phyloP scores from a whole-genome alignment of 2,329 filamentous ascomycete species.

The Fonsecaea pugnacius region DNA sequence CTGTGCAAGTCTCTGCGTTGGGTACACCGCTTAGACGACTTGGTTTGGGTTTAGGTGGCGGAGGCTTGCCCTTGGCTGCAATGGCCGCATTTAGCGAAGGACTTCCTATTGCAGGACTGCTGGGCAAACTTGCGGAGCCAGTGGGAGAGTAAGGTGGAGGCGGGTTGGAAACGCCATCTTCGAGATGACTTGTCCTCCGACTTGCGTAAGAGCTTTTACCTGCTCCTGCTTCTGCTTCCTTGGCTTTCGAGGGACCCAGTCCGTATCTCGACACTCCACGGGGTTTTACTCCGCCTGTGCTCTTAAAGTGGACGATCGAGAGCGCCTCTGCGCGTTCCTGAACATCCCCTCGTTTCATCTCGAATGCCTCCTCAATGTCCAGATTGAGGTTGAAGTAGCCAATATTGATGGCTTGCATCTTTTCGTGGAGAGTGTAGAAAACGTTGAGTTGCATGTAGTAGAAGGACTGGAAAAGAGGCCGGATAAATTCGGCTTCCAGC shows the following conservation, averaged over 20 bases:
- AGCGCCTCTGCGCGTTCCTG: conserved; percentile 85
- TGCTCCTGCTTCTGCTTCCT: conserved; percentile 42
- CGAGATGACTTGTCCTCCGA: conserved; percentile 27
- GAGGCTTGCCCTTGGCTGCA: conserved; percentile 63
- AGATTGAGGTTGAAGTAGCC: conserved; percentile 93
- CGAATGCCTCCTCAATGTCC: conserved; percentile 89
- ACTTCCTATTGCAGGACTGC: conserved; percentile 49
- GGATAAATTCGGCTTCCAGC: conserved; percentile 92
- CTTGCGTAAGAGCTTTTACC: conserved; percentile 36
- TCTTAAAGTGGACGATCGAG: conserved; percentile 87
- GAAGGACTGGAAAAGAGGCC: conserved; percentile 96
- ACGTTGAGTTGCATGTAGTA: conserved; percentile 99
- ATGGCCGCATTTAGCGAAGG: conserved; percentile 53
- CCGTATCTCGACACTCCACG: conserved; percentile 38
- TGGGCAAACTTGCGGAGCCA: conserved; percentile 46
- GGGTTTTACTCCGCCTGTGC: conserved; percentile 65
- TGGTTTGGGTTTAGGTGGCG: conserved; percentile 82
- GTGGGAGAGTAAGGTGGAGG: conserved; percentile 72
- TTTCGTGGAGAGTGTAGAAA: conserved; percentile 97
- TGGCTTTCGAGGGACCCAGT: conserved; percentile 37
- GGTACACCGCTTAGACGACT: conserved; percentile 69
- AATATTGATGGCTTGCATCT: conserved; percentile 96
- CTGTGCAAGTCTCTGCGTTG: conserved; percentile 77
- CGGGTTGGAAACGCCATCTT: conserved; percentile 60
- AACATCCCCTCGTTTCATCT: conserved; percentile 84